Evolutionary conservation across 164 flowering plant species (phyloP).

Genomic region (Umbilicus rupestris): DNA sequence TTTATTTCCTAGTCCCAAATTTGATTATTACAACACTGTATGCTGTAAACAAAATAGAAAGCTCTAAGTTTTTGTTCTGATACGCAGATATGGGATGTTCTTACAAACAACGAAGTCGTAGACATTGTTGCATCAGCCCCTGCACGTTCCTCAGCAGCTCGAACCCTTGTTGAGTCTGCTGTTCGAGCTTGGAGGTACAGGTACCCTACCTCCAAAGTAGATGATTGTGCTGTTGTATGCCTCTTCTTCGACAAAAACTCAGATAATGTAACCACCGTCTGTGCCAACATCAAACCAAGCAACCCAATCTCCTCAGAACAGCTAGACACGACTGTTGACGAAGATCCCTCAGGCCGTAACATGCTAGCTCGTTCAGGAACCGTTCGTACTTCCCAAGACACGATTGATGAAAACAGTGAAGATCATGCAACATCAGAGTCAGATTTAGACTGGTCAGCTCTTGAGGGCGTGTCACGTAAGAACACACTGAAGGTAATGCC

Average conservation of each 20-base stretch:
- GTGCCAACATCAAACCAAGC: not conserved
- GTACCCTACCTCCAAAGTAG: conserved; percentile 88
- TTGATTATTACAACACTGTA: not conserved
- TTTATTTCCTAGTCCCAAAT: not conserved
- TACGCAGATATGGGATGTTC: conserved; percentile 93
- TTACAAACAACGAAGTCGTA: conserved; percentile 85
- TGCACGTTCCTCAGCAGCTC: conserved; percentile 55
- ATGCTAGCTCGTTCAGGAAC: conserved; percentile 34
- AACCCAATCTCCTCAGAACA: not conserved
- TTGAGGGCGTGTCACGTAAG: conserved; percentile 6
- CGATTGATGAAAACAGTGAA: not conserved
- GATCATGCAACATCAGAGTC: not conserved
- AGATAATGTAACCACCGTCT: conserved; percentile 7
- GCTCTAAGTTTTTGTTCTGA: not conserved
- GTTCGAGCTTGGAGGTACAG: conserved; percentile 77
- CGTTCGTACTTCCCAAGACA: conserved; percentile 23
- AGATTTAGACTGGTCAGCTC: conserved; percentile 4
- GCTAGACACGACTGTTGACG: not conserved
- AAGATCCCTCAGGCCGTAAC: not conserved
- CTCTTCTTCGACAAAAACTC: conserved; percentile 57
- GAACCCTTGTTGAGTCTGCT: conserved; percentile 72
- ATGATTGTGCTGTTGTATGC: conserved; percentile 97
- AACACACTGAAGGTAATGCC: conserved; percentile 8
- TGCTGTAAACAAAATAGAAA: not conserved
- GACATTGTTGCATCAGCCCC: conserved; percentile 71